Percentiles rank a stretch among this genome's conserved stretches.
Evolutionary conservation across 2,329 filamentous ascomycete species (phyloP).

Genomic region (Colletotrichum sp.): DNA sequence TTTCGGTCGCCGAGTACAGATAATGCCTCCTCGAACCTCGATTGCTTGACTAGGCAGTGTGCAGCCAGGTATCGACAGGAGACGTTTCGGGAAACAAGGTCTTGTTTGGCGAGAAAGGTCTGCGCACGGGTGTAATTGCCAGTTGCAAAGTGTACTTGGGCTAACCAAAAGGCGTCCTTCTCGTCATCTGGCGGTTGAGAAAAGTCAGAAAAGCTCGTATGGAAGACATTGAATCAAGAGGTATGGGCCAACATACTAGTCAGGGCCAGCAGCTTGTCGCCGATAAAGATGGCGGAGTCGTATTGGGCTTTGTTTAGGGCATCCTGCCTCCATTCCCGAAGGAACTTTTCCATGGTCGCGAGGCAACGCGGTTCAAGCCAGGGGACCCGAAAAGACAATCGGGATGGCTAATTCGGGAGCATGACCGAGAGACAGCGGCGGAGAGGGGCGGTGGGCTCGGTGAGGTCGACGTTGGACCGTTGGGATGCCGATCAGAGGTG

Average conservation of each 20-base stretch:
- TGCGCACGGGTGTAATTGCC: slow-evolving; percentile 94
- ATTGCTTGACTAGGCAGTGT: slow-evolving; percentile 93
- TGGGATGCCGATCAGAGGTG: slow-evolving; percentile 3
- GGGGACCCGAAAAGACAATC: background rate
- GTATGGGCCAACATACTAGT: slow-evolving; percentile 68
- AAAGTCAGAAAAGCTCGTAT: background rate
- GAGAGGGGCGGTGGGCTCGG: background rate
- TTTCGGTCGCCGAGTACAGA: slow-evolving; percentile 88
- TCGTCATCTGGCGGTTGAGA: slow-evolving; percentile 73
- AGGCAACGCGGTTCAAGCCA: background rate
- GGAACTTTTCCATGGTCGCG: slow-evolving; percentile 81
- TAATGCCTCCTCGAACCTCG: slow-evolving; percentile 87
- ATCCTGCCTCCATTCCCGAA: slow-evolving; percentile 94
- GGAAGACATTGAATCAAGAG: background rate
- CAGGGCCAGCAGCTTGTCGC: slow-evolving; percentile 93
- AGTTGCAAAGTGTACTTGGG: slow-evolving; percentile 96
- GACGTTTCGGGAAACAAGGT: slow-evolving; percentile 80
- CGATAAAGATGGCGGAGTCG: slow-evolving; percentile 95
- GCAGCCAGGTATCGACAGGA: slow-evolving; percentile 92
- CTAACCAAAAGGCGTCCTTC: slow-evolving; percentile 94
- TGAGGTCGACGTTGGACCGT: background rate
- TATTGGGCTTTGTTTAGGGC: slow-evolving; percentile 95
- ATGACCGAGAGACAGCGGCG: background rate
- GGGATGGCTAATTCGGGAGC: slow-evolving; percentile 1
- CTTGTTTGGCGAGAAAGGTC: slow-evolving; percentile 81